A percentile compares a stretch with the other conserved stretches of the same genome.
These are phyloP conservation scores for Coemansia sp. DNA, from an alignment of 192 early-diverging fungal genomes.

Conservation along the genomic window DNA sequence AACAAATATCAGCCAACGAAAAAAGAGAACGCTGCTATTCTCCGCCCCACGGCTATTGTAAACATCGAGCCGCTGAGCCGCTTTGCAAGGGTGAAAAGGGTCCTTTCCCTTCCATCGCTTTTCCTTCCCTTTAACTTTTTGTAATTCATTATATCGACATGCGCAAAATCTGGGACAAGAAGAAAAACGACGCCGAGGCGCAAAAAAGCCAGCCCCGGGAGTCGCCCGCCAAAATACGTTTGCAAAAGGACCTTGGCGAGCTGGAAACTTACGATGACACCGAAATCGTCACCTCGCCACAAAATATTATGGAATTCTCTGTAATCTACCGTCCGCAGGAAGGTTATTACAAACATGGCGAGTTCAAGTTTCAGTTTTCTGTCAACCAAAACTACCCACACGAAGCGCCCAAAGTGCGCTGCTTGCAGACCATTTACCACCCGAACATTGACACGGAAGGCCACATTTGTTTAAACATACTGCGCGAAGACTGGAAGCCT, in stretches of 20 bases:
- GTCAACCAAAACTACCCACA: constrained; percentile 91
- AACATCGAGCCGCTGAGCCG: not conserved
- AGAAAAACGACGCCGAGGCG: constrained; percentile 71
- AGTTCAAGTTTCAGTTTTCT: constrained; percentile 79
- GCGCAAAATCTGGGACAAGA: constrained; percentile 90
- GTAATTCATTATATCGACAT: constrained; percentile 37
- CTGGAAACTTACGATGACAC: constrained; percentile 78
- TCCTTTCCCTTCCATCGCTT: not conserved
- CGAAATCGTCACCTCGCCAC: constrained; percentile 72
- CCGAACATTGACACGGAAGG: constrained; percentile 97
- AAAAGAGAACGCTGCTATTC: not conserved
- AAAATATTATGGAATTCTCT: constrained; percentile 76
- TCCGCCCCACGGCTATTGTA: not conserved
- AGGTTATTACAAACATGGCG: constrained; percentile 83
- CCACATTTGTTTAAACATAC: constrained; percentile 94
- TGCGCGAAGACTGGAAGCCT: constrained; percentile 99
- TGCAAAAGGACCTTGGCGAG: constrained; percentile 94
- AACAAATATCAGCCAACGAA: constrained; percentile 1
- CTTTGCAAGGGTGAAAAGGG: not conserved
- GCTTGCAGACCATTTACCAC: constrained; percentile 91
- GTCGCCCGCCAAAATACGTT: constrained; percentile 82
- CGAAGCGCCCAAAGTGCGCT: constrained; percentile 90
- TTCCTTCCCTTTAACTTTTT: not conserved
- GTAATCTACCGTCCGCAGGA: constrained; percentile 81
- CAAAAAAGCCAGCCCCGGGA: constrained; percentile 73